Base-by-base conservation (phyloP, 345 rosid species). In the Acer negundo region DNA sequence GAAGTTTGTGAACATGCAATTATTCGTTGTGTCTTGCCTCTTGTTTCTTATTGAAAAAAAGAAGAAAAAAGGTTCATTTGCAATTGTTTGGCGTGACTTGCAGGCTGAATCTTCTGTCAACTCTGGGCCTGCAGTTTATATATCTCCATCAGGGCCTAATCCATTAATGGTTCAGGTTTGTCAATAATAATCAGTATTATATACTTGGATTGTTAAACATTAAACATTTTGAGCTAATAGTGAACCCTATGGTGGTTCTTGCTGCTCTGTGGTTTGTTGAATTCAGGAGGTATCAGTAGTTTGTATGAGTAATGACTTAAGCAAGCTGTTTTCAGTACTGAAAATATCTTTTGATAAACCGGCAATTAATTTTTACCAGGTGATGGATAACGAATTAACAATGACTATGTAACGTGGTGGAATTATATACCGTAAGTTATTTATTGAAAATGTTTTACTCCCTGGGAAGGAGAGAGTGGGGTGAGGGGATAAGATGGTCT, bases 121-220 rank as follows among this genome's bases (percentile, higher is more conserved):
- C 85, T 79, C 99, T 81, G 98, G 99, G 72, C 97, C 99, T 74
- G 97, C 95, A 67, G 95, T 94, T 74, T 96, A 94, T 87, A 87
- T 96, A 81, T 94, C 97, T 67, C 84, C 97, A 10, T 83, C 94
- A 10, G 98, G 97, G 77, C 97, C 99, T 8, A 96, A 92, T 88
- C 97, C 98, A 35, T 89, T 94, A 67, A 96, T 96, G 99, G 97
- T 88, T 74, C 98, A 96, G 98, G 98, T 94, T 38, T 71, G 89
- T 77, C 23, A 67, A 63, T 47, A 28, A 76, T 67, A 59, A 31
- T 51, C 35, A 59, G 53, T 24, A 63, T 74, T 49, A 46, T 46
- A 19, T 26, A 5, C 4, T n/a, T 6, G 7, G 16, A 13, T 59
- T 22, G 24, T 20, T 20, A 38, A 19, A 31, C 58, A 70, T 70